Conservation (phyloP, 2,329 filamentous ascomycete species). For the Pleoardoris graminearum region DNA sequence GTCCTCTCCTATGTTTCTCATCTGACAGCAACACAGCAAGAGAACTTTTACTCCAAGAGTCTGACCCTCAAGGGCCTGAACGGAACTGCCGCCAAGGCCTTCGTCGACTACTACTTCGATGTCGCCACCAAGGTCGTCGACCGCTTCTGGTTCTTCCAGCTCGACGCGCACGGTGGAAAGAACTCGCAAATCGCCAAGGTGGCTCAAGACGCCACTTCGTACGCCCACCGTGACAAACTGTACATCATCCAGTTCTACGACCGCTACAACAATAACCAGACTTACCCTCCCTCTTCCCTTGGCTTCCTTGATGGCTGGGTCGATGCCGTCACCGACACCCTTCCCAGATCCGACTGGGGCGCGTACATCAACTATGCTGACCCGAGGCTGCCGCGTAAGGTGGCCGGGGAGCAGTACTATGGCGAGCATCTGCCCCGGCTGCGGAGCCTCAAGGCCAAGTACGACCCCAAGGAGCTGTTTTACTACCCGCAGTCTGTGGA, state of each 20-base stretch:
- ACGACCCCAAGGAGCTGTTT: slow-evolving; percentile 33
- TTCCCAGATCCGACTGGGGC: slow-evolving; percentile 40
- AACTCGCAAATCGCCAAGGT: slow-evolving; percentile 17
- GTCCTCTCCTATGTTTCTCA: too few relatives aligned
- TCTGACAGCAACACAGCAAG: slow-evolving; percentile 12
- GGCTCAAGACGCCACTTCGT: slow-evolving; percentile 11
- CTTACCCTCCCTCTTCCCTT: slow-evolving; percentile 40
- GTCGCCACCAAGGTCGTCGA: slow-evolving; percentile 13
- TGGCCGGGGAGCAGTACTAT: slow-evolving; percentile 51
- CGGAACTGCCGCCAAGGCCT: slow-evolving; percentile 10
- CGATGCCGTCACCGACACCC: slow-evolving; percentile 25
- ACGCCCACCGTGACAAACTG: slow-evolving; percentile 17
- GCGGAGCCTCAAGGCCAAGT: slow-evolving; percentile 36
- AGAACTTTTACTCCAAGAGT: slow-evolving; percentile 19
- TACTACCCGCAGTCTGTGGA: slow-evolving; percentile 15
- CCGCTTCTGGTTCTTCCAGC: slow-evolving; percentile 18
- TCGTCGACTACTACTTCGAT: slow-evolving; percentile 18
- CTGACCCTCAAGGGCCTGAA: slow-evolving; percentile 15
- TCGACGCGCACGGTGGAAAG: slow-evolving; percentile 18
- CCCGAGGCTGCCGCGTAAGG: slow-evolving; percentile 44
- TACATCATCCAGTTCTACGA: slow-evolving; percentile 19
- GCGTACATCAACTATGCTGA: slow-evolving; percentile 56
- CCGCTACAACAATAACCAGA: slow-evolving; percentile 15
- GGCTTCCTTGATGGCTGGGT: slow-evolving; percentile 44
- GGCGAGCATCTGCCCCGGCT: slow-evolving; percentile 31